A percentile compares a stretch with the other conserved stretches of the same genome.
Conservation (phyloP, 148 eudicot species). For the Bassia scoparia region DNA sequence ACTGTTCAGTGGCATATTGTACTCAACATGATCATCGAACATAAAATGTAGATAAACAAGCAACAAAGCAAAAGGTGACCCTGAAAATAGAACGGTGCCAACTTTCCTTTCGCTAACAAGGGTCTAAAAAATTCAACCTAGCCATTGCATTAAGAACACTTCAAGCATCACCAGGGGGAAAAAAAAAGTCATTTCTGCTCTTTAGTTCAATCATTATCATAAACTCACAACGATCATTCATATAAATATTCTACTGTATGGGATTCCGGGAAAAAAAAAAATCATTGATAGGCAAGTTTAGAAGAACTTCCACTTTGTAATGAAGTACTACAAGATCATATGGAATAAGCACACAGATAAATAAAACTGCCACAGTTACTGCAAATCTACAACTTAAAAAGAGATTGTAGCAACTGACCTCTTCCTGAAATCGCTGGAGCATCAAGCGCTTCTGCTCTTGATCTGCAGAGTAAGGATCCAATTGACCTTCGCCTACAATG, state of each 20-base stretch:
- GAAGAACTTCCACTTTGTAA: not conserved
- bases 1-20: not conserved
- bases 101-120: not conserved
- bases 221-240: too few relatives aligned
- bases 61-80: not conserved
- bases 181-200: not conserved
- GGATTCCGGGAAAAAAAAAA: not conserved
- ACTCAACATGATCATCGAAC: not conserved
- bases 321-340: not conserved
- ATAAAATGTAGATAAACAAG: not conserved
- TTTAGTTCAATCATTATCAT: not conserved
- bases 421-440: conserved; percentile 97
- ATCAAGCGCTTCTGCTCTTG: conserved; percentile 88
- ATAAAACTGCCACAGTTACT: not conserved
- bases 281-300: not conserved
- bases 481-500: conserved; percentile 74
- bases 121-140: not conserved
- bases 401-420: conserved; percentile 42
- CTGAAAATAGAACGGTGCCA: not conserved
- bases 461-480: conserved; percentile 79
- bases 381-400: conserved; percentile 26
- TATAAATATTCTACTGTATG: not conserved
- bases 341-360: not conserved
- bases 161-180: not conserved
- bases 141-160: not conserved